A percentile compares a stretch with the other conserved stretches of the same genome.
These are phyloP conservation scores for Tilletia caries DNA, from an alignment of 1,284 basidiomycete genomes.

Conservation along the genomic window DNA sequence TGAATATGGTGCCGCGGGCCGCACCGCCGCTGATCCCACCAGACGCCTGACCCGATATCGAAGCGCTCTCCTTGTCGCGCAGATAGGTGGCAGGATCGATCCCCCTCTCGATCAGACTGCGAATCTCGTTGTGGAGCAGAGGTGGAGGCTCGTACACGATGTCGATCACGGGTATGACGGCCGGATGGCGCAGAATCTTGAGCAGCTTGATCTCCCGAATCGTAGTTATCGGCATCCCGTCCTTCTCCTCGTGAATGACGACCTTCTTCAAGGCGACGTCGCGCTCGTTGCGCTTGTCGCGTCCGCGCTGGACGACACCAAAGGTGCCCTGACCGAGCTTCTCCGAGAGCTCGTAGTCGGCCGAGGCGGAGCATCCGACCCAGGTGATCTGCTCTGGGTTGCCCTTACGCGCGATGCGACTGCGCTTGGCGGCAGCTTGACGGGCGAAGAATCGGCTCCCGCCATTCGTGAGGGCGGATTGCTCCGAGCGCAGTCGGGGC, in stretches of 20 bases:
- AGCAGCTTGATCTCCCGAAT: conserved; percentile 97
- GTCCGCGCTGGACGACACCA: conserved; percentile 54
- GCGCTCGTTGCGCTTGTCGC: conserved; percentile 58
- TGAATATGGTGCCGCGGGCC: conserved; percentile 66
- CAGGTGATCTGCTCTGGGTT: neutral
- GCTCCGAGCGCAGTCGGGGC: neutral
- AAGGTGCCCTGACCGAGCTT: conserved; percentile 51
- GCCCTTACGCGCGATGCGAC: neutral
- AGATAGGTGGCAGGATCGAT: neutral
- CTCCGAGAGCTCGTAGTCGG: conserved; percentile 42
- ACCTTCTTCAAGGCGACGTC: conserved; percentile 89
- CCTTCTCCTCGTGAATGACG: conserved; percentile 91
- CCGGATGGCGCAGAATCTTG: conserved; percentile 79
- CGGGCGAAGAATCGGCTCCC: neutral
- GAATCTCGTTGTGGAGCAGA: conserved; percentile 3
- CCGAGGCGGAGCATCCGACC: neutral
- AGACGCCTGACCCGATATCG: neutral
- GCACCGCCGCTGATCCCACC: neutral
- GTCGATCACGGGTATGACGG: conserved; percentile 82
- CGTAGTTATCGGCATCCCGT: conserved; percentile 85
- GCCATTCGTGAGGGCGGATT: neutral
- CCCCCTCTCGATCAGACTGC: conserved; percentile 29
- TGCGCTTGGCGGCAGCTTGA: neutral
- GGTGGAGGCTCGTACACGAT: conserved; percentile 65
- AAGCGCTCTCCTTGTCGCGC: neutral